Evolutionary conservation across 495 filamentous ascomycete genomes (phyloP).

Genomic region (Darksidea phi): DNA sequence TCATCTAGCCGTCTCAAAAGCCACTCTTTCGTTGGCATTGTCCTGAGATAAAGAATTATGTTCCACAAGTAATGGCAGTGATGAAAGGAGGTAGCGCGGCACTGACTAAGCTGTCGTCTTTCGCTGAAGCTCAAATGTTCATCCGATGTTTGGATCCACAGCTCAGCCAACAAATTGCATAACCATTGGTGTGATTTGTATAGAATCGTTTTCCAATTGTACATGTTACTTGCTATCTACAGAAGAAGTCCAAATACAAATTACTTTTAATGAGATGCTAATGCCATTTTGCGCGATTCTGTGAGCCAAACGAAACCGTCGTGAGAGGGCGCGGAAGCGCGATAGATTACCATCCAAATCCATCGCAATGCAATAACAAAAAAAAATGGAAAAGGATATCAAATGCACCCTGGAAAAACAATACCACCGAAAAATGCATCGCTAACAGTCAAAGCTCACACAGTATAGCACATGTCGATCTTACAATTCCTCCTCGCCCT

Average conservation of each 20-base stretch:
- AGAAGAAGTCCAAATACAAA: no score
- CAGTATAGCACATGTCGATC: background rate
- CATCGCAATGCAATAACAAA: background rate
- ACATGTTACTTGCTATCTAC: no score
- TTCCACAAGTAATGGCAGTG: no score
- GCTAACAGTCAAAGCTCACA: constrained; percentile 1
- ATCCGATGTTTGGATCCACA: no score
- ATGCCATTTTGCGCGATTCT: background rate
- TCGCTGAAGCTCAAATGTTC: no score
- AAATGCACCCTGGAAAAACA: background rate
- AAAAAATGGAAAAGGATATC: background rate
- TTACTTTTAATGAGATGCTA: background rate
- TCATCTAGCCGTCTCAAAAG: background rate
- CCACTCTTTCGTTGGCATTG: background rate
- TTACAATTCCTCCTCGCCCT: constrained; percentile 7
- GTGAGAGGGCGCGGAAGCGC: background rate
- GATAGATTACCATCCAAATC: background rate
- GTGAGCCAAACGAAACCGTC: background rate
- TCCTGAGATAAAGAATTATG: background rate
- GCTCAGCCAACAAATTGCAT: no score
- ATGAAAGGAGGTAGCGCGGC: no score
- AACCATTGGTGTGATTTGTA: no score
- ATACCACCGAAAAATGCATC: constrained; percentile 7
- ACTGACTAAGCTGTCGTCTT: no score
- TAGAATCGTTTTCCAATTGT: no score